Evolutionary conservation across 1,139 yeast species (phyloP), one percentile per base, ranked within the genome.

Genomic region (Suhomyces panamericanus): DNA sequence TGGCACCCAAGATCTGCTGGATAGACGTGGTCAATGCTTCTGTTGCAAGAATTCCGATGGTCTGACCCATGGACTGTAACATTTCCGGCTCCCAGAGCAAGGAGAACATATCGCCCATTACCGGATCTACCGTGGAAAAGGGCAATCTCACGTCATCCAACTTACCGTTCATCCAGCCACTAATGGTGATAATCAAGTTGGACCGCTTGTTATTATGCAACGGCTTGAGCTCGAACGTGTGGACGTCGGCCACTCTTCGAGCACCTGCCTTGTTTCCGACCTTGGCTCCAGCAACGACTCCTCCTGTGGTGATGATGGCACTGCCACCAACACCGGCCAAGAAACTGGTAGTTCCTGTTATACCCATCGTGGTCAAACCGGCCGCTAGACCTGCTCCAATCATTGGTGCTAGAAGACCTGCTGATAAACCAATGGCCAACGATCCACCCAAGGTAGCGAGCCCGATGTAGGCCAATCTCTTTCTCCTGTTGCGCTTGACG

Each of bases 311-410:
- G 39, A 95, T 96, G 33, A 91, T 79, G 0, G 96, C 91, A 11
- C 97, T 88, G 36, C 99, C 99, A 24, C 97, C 99, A 1, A 95
- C 89, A 38, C 99, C 99, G 0, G 98, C 97, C 32, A 95, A 70
- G 56, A 95, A 93, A 1, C 96, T 88, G 15, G 89, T 69, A 0
- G 99, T 90, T 16, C 99, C 99, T 1, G 88, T 75, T 24, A 95
- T 87, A 24, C 99, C 99, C 27, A 93, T 82, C 0, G 99, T 93
- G 0, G 98, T 85, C 37, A 95, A 73, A 10, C 99, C 99, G 3
- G 99, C 98, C 2, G 99, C 99, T 24, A 95, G 63, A 55, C 99
- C 99, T 1, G 98, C 98, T 37, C 99, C 99, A 58, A 95, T 95
- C 4, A 95, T 96, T 0, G 99, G 99, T 0, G 99, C 99, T 41